Base-by-base conservation (phyloP, 1,139 yeast species). In the Magnusiomyces ingens region DNA sequence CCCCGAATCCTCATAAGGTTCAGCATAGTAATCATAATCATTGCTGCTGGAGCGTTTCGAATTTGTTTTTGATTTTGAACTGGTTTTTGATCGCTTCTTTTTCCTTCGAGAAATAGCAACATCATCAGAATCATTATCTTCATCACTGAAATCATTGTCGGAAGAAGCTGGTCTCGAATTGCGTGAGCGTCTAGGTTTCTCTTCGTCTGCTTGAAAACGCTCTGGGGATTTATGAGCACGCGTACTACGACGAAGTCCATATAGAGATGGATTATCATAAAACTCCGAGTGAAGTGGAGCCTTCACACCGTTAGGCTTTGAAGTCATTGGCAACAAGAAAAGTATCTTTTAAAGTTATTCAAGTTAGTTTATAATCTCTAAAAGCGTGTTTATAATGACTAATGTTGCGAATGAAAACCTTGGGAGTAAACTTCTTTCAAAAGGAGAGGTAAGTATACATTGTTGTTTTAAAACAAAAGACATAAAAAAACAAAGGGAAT, bases 241-340 rank as follows among this genome's bases (percentile, higher is more conserved):
- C 46, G 85, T 84, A 37, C 95, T 86, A 62, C 98, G 79, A 67
- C 98, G 80, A 57, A 93, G 76, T 2, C 99, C 99, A 64, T 91
- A 93, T 36, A 93, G 77, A 69, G 89, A 96, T 1, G 99, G 98
- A 68, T 89, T 67, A 35, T 64, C 67, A 48, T 54, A 54, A 18
- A 22, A 48, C n/a, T 48, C 50, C n/a, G 50, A n/a, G n/a, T 42
- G 44, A 40, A 48, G 17, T 13, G 50, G 40, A 15, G 45, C 40
- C 35, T 45, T 45, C 15, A 45, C 29, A 35, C 41, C 48, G 41
- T 45, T 45, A 3, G 40, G 18, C 40, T 40, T 48, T 19, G 50
- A 37, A 10, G 50, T 37, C 50, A 48, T 48, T 36, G 17, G 32
- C 32, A 8, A 26, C 32, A 26, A 26, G 32, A 26, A 26, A 26